Percentiles rank a stretch among this genome's conserved stretches.
Evolutionary conservation across 1,284 basidiomycete species (phyloP).

Genomic region (Apiotrichum veenhuisii): DNA sequence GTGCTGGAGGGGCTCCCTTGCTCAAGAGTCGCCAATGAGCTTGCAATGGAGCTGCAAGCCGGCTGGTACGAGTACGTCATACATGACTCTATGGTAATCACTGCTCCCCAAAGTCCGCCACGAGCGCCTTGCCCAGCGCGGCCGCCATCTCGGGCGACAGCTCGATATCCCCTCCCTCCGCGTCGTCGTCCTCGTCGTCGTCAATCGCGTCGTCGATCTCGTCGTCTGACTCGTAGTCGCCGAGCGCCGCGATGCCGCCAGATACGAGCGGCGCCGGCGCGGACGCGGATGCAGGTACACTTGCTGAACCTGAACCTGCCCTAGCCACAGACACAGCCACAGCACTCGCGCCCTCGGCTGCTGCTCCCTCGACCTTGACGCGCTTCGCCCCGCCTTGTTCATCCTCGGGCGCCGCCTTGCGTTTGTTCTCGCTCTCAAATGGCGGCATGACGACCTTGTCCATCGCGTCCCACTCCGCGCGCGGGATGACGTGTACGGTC

Average conservation of each 20-base stretch:
- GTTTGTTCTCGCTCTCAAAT: constrained; percentile 32
- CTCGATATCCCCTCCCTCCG: constrained; percentile 8
- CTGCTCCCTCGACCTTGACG: background rate
- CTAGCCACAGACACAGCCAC: too few relatives aligned
- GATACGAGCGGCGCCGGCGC: constrained; percentile 8
- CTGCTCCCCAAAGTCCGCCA: constrained; percentile 4
- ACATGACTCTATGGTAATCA: too few relatives aligned
- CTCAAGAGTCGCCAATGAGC: too few relatives aligned
- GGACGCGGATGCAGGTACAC: background rate
- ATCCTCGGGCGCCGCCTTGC: constrained; percentile 7
- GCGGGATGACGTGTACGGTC: constrained; percentile 67
- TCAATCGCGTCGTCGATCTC: constrained; percentile 7
- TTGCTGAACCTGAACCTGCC: background rate
- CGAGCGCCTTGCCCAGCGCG: constrained; percentile 30
- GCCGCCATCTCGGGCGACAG: constrained; percentile 18
- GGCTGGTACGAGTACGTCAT: too few relatives aligned
- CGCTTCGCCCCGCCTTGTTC: constrained; percentile 17
- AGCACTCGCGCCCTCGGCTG: constrained; percentile 59
- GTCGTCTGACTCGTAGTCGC: constrained; percentile 24
- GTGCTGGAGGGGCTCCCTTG: too few relatives aligned
- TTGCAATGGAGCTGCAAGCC: too few relatives aligned
- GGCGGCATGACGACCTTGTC: constrained; percentile 42
- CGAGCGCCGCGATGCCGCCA: constrained; percentile 30
- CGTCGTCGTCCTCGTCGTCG: constrained; percentile 12
- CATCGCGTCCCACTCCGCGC: constrained; percentile 57